phyloP scores from a whole-genome alignment of 257 asterid species.

The Prunella vulgaris region DNA sequence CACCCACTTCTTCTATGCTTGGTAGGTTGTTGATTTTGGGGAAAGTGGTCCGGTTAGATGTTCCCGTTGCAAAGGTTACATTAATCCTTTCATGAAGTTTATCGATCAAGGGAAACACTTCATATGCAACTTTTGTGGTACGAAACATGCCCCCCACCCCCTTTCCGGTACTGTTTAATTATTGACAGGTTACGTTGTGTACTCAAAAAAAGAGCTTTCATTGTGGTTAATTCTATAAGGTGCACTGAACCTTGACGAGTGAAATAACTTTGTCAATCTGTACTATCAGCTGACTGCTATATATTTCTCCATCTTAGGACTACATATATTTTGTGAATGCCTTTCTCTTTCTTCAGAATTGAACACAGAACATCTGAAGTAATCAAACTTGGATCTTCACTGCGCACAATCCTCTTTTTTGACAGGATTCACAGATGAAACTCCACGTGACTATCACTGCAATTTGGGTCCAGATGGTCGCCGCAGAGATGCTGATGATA shows the following conservation, averaged over 20 bases:
- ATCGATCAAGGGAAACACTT: slow-evolving; percentile 88
- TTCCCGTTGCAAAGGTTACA: slow-evolving; percentile 98
- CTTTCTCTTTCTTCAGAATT: slow-evolving; percentile 3
- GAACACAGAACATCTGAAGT: slow-evolving; percentile 2
- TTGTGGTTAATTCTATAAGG: background rate
- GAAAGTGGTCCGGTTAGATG: slow-evolving; percentile 97
- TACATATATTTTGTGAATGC: slow-evolving; percentile 13
- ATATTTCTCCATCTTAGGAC: background rate
- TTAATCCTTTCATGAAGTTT: slow-evolving; percentile 91
- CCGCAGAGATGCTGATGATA: slow-evolving; percentile 93
- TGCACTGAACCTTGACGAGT: background rate
- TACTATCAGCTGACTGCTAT: background rate
- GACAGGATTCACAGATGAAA: slow-evolving; percentile 82
- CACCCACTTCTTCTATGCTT: background rate
- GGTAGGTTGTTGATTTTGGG: slow-evolving; percentile 93
- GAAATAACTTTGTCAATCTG: background rate
- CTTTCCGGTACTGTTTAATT: background rate
- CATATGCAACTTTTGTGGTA: slow-evolving; percentile 93
- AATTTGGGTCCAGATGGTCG: slow-evolving; percentile 98
- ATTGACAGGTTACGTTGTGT: background rate
- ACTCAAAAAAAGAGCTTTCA: background rate
- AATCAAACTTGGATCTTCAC: background rate
- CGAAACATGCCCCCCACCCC: slow-evolving; percentile 17
- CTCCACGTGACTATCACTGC: slow-evolving; percentile 94
- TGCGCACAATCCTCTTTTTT: slow-evolving; percentile 10